Percentiles rank a stretch among this genome's conserved stretches.
phyloP scores from a whole-genome alignment of 805 yeast species.

The Priceomyces melissophilus region DNA sequence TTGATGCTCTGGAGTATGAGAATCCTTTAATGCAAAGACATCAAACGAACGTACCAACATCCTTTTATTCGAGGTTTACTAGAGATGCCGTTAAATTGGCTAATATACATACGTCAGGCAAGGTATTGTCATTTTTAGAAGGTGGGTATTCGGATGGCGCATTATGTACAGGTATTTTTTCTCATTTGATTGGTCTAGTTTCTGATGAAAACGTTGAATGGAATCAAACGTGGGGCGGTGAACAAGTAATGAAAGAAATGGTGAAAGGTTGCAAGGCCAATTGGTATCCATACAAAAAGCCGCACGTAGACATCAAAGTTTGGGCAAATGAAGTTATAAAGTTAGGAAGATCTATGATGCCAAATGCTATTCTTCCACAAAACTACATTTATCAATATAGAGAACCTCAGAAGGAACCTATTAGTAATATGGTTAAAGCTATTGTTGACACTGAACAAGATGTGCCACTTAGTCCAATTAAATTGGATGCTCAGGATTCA shows the following conservation, averaged over 20 bases:
- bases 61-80: constrained; percentile 70
- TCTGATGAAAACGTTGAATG: constrained; percentile 38
- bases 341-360: constrained; percentile 61
- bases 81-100: constrained; percentile 70
- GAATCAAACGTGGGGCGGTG: constrained; percentile 64
- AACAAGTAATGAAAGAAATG: constrained; percentile 60
- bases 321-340: constrained; percentile 67
- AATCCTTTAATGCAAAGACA: constrained; percentile 84
- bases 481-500: constrained; percentile 27
- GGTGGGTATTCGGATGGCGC: constrained; percentile 90
- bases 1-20: constrained; percentile 83
- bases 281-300: constrained; percentile 59
- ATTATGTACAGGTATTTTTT: constrained; percentile 69
- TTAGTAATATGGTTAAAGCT: constrained; percentile 33
- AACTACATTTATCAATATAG: constrained; percentile 31
- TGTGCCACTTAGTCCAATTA: constrained; percentile 15
- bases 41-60: constrained; percentile 75
- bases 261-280: constrained; percentile 63
- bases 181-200: constrained; percentile 73
- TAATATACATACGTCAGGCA: constrained; percentile 56
- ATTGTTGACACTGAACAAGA: constrained; percentile 14
- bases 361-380: constrained; percentile 41
- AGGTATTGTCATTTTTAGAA: constrained; percentile 66
- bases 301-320: constrained; percentile 47
- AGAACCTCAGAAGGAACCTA: constrained; percentile 11